Evolutionary conservation across 2,329 filamentous ascomycete species (phyloP).

Genomic region (Cercospora beticola): DNA sequence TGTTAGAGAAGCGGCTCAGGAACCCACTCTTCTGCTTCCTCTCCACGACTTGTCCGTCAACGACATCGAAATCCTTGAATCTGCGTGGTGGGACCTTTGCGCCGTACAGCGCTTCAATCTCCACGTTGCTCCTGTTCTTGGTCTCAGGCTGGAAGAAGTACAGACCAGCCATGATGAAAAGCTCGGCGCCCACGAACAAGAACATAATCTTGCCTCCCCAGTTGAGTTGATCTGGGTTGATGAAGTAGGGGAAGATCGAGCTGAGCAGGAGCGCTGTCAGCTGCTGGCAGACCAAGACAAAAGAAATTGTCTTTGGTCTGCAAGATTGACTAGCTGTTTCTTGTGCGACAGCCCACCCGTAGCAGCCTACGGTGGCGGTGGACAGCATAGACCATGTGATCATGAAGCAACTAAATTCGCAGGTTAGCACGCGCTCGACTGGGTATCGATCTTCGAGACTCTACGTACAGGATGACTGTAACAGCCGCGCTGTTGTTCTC

Average conservation of each 20-base stretch:
- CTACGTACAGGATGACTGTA: slow-evolving; percentile 23
- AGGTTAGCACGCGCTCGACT: neutral
- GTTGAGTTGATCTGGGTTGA: slow-evolving; percentile 43
- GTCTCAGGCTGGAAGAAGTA: slow-evolving; percentile 43
- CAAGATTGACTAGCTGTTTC: slow-evolving; percentile 30
- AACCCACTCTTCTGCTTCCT: slow-evolving; percentile 24
- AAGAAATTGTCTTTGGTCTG: slow-evolving; percentile 31
- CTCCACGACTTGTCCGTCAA: slow-evolving; percentile 28
- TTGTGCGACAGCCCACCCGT: slow-evolving; percentile 32
- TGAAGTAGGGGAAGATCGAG: slow-evolving; percentile 42
- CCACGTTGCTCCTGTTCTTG: slow-evolving; percentile 42
- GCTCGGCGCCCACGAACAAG: slow-evolving; percentile 40
- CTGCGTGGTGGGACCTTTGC: slow-evolving; percentile 24
- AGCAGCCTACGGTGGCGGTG: slow-evolving; percentile 31
- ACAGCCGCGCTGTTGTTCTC: slow-evolving; percentile 27
- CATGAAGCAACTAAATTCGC: slow-evolving; percentile 24
- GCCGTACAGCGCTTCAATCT: slow-evolving; percentile 36
- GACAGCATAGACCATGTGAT: slow-evolving; percentile 34
- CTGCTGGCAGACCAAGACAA: slow-evolving; percentile 35
- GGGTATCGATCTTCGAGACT: neutral
- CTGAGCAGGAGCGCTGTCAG: slow-evolving; percentile 41
- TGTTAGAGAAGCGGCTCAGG: slow-evolving; percentile 23
- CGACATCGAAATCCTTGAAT: slow-evolving; percentile 28
- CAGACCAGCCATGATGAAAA: slow-evolving; percentile 36
- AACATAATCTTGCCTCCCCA: slow-evolving; percentile 45